These are phyloP conservation scores for Boechera divaricarpa DNA, from an alignment of 345 rosid genomes.

Conservation along the genomic window DNA sequence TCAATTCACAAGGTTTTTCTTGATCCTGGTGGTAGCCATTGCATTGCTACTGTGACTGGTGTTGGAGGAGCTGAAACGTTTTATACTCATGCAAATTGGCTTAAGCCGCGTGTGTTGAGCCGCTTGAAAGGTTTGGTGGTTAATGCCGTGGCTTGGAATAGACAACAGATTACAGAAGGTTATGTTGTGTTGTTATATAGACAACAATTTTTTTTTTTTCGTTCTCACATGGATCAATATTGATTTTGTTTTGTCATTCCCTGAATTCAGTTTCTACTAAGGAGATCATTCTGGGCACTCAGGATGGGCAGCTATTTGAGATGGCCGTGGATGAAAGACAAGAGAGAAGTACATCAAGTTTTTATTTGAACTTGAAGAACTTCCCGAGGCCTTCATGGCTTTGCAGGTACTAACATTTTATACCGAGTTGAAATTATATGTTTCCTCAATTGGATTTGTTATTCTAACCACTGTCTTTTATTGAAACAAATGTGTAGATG, in stretches of 20 bases:
- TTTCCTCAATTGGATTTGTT: neutral
- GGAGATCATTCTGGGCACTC: constrained; percentile 91
- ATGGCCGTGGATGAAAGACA: constrained; percentile 97
- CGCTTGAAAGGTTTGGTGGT: constrained; percentile 86
- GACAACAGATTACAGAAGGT: constrained; percentile 96
- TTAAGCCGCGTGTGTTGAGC: constrained; percentile 76
- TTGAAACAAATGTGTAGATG: constrained; percentile 61
- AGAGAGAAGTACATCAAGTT: constrained; percentile 91
- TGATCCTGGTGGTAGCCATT: constrained; percentile 98
- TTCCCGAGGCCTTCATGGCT: constrained; percentile 92
- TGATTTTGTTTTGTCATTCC: constrained; percentile 32
- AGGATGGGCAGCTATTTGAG: constrained; percentile 90
- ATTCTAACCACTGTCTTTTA: constrained; percentile 17
- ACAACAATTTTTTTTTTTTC: neutral
- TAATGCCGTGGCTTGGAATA: constrained; percentile 95
- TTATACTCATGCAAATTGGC: constrained; percentile 96
- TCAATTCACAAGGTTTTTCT: constrained; percentile 89
- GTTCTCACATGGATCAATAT: neutral
- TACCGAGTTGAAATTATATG: neutral
- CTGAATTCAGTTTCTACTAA: constrained; percentile 74
- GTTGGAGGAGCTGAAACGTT: constrained; percentile 87
- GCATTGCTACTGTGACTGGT: constrained; percentile 83
- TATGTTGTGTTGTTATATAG: constrained; percentile 27
- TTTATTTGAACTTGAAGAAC: constrained; percentile 76
- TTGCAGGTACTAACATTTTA: constrained; percentile 65